These are phyloP conservation scores for Saccharomycopsis schoenii DNA, from an alignment of 805 yeast genomes.

Conservation along the genomic window DNA sequence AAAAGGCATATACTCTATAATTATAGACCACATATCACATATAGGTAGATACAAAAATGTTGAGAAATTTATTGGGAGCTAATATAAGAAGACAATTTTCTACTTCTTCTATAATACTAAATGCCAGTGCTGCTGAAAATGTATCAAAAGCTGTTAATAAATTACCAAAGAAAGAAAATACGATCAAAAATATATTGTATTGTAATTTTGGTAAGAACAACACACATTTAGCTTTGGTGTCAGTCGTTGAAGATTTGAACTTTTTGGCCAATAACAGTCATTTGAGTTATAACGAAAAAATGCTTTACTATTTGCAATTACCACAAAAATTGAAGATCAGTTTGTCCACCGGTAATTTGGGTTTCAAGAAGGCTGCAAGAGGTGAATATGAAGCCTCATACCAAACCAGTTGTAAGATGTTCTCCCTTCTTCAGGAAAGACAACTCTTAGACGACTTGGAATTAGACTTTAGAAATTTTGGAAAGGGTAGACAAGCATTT, in stretches of 20 bases:
- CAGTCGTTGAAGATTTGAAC: constrained; percentile 56
- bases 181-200: constrained; percentile 61
- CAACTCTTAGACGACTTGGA: constrained; percentile 57
- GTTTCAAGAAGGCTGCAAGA: constrained; percentile 82
- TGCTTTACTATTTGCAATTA: constrained; percentile 65
- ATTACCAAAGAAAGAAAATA: constrained; percentile 1
- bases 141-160: neutral
- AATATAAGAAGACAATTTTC: constrained; percentile 1
- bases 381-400: constrained; percentile 90
- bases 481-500: constrained; percentile 86
- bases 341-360: constrained; percentile 74
- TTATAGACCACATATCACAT: neutral
- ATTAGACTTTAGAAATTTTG: constrained; percentile 69
- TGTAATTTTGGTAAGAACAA: constrained; percentile 75
- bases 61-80: neutral
- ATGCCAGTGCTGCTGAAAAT: neutral
- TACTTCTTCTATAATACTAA: neutral
- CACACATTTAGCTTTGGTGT: constrained; percentile 67
- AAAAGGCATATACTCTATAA: too few species aligned
- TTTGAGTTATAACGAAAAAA: constrained; percentile 54
- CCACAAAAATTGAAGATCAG: constrained; percentile 66
- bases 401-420: constrained; percentile 69
- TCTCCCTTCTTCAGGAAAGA: constrained; percentile 58
- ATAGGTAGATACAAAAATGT: neutral
- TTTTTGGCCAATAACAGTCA: constrained; percentile 46